phyloP scores from a whole-genome alignment of 352 stramenopile species.

The Pilasporangium apinafurcum region DNA sequence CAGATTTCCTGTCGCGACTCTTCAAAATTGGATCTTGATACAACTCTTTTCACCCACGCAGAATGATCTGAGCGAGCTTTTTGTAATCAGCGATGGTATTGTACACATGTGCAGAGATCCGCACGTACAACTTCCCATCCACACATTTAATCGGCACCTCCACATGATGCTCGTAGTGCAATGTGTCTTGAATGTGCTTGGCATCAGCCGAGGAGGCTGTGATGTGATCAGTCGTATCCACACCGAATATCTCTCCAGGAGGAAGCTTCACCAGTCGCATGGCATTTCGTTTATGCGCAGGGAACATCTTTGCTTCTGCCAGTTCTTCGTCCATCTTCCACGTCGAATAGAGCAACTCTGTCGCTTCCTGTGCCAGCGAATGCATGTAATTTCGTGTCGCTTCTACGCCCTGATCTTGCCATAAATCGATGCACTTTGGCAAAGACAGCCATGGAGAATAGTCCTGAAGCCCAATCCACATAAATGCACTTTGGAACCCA shows the following conservation, averaged over 20 bases:
- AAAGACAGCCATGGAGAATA: slow-evolving; percentile 86
- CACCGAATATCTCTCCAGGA: slow-evolving; percentile 40
- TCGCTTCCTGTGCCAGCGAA: slow-evolving; percentile 35
- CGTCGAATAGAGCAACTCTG: slow-evolving; percentile 49
- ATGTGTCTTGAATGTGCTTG: slow-evolving; percentile 88
- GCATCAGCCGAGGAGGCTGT: slow-evolving; percentile 75
- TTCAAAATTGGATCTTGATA: background rate
- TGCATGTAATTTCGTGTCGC: slow-evolving; percentile 64
- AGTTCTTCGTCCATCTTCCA: slow-evolving; percentile 50
- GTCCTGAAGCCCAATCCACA: slow-evolving; percentile 92
- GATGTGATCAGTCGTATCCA: slow-evolving; percentile 8
- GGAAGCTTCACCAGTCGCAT: slow-evolving; percentile 76
- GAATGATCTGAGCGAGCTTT: slow-evolving; percentile 24
- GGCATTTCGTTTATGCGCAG: slow-evolving; percentile 53
- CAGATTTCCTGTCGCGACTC: background rate
- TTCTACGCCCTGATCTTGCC: slow-evolving; percentile 42
- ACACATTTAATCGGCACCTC: slow-evolving; percentile 94
- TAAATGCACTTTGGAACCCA: slow-evolving; percentile 86
- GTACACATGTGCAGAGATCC: slow-evolving; percentile 91
- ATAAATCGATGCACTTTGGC: slow-evolving; percentile 82
- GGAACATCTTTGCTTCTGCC: slow-evolving; percentile 20
- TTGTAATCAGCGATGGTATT: slow-evolving; percentile 86
- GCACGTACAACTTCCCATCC: slow-evolving; percentile 78
- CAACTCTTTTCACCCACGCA: slow-evolving; percentile 6
- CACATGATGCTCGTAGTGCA: slow-evolving; percentile 73